A percentile compares a stretch with the other conserved stretches of the same genome.
Evolutionary conservation across 1,139 yeast genomes (phyloP).

Genomic region (Citeromyces hawaiiensis): DNA sequence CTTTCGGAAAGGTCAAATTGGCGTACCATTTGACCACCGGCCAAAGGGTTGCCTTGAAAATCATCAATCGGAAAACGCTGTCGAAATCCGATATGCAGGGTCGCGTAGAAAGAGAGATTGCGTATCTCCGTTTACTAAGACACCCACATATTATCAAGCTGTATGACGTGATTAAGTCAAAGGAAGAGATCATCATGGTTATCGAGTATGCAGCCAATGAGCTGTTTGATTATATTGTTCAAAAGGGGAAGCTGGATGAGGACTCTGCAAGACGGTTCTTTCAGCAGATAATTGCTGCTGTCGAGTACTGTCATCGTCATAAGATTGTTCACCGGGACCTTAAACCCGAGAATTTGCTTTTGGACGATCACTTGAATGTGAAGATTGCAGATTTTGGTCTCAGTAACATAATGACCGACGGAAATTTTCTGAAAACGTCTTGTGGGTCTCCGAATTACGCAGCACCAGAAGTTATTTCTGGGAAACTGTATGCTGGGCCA

Average conservation of each 20-base stretch:
- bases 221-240: constrained; percentile 90
- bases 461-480: constrained; percentile 96
- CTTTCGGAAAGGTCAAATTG: constrained; percentile 92
- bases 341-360: constrained; percentile 84
- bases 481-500: constrained; percentile 94
- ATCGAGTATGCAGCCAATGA: constrained; percentile 96
- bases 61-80: constrained; percentile 84
- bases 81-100: constrained; percentile 98
- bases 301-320: constrained; percentile 94
- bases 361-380: constrained; percentile 85
- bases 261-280: constrained; percentile 89
- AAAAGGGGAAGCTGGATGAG: constrained; percentile 90
- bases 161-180: constrained; percentile 91
- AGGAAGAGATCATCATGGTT: constrained; percentile 95
- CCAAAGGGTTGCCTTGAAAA: constrained; percentile 86
- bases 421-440: constrained; percentile 86
- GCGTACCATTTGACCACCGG: constrained; percentile 92
- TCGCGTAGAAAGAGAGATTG: constrained; percentile 86
- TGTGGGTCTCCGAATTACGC: constrained; percentile 98
- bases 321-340: constrained; percentile 95
- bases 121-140: constrained; percentile 75
- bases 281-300: constrained; percentile 96
- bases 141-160: constrained; percentile 96
- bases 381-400: constrained; percentile 96
- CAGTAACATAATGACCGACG: constrained; percentile 96